Evolutionary conservation across 441 rosid genomes (phyloP).

Genomic region (Croton laevigatus): DNA sequence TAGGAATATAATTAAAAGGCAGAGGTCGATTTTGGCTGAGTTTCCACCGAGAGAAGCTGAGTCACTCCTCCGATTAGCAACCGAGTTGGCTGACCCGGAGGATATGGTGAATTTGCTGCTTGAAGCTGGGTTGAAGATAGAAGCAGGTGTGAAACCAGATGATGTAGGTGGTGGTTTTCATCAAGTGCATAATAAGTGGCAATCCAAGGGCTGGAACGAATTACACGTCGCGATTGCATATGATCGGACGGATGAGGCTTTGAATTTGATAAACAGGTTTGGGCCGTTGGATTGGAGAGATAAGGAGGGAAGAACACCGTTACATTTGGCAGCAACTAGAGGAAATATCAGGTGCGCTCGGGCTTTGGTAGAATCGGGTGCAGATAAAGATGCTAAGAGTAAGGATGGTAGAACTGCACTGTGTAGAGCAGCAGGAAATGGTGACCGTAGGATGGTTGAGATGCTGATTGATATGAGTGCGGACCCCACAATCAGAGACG

Average conservation of each 20-base stretch:
- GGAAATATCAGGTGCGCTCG: constrained; percentile 35
- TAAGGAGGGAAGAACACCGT: constrained; percentile 40
- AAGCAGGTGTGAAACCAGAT: neutral
- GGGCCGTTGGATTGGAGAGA: constrained; percentile 36
- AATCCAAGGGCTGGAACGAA: constrained; percentile 38
- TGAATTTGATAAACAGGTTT: constrained; percentile 19
- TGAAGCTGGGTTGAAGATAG: constrained; percentile 39
- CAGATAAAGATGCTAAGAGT: constrained; percentile 35
- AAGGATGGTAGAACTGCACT: constrained; percentile 38
- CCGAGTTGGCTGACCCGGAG: constrained; percentile 34
- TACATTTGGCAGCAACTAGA: constrained; percentile 37
- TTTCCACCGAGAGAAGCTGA: constrained; percentile 31
- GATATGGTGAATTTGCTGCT: constrained; percentile 41
- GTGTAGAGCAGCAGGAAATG: constrained; percentile 32
- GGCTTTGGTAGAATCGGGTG: constrained; percentile 38
- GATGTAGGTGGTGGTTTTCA: neutral
- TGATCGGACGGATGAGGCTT: constrained; percentile 33
- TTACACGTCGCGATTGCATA: constrained; percentile 34
- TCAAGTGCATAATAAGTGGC: constrained; percentile 19
- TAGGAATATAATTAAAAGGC: constrained; percentile 43
- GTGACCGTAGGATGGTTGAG: constrained; percentile 45
- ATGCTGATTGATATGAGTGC: constrained; percentile 38
- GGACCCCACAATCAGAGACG: constrained; percentile 40
- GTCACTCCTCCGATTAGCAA: constrained; percentile 39
- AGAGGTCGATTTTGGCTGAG: constrained; percentile 33